Evolutionary conservation across 768 basidiomycete species (phyloP).

Genomic region (Rhizopogon vinicolor): DNA sequence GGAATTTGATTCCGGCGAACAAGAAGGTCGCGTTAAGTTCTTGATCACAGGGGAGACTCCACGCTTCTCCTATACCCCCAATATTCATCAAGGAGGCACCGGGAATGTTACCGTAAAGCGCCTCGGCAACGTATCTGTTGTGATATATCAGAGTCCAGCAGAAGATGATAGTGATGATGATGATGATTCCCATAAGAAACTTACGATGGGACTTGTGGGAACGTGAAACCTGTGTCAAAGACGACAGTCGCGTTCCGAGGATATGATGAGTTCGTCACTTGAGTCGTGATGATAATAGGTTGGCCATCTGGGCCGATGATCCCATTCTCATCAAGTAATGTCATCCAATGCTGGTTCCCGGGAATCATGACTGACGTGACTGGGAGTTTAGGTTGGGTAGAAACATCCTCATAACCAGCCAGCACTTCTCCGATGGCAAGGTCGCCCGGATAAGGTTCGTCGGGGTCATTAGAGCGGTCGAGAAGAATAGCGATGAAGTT

Average conservation of each 20-base stretch:
- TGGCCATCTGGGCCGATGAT: constrained; percentile 60
- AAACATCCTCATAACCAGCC: constrained; percentile 42
- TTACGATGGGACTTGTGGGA: constrained; percentile 57
- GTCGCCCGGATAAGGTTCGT: constrained; percentile 49
- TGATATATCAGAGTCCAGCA: constrained; percentile 10
- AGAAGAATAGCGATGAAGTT: constrained; percentile 64
- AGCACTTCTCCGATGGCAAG: constrained; percentile 61
- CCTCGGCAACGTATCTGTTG: constrained; percentile 47
- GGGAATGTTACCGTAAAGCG: constrained; percentile 52
- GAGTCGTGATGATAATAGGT: constrained; percentile 38
- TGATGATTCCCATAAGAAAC: constrained; percentile 1
- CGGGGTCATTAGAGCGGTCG: constrained; percentile 52
- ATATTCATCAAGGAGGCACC: constrained; percentile 46
- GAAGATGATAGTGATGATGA: background rate
- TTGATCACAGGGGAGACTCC: constrained; percentile 59
- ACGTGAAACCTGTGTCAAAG: constrained; percentile 66
- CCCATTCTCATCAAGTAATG: constrained; percentile 56
- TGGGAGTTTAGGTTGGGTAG: constrained; percentile 44
- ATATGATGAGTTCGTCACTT: constrained; percentile 38
- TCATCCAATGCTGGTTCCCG: constrained; percentile 60
- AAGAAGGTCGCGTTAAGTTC: constrained; percentile 63
- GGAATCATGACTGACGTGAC: constrained; percentile 36
- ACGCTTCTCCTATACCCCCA: constrained; percentile 39
- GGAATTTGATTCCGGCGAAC: constrained; percentile 52
- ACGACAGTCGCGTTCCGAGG: constrained; percentile 51